Percentiles rank a stretch among this genome's conserved stretches.
phyloP scores from a whole-genome alignment of 177 flowering plant genomes.

The Telopea speciosissima region DNA sequence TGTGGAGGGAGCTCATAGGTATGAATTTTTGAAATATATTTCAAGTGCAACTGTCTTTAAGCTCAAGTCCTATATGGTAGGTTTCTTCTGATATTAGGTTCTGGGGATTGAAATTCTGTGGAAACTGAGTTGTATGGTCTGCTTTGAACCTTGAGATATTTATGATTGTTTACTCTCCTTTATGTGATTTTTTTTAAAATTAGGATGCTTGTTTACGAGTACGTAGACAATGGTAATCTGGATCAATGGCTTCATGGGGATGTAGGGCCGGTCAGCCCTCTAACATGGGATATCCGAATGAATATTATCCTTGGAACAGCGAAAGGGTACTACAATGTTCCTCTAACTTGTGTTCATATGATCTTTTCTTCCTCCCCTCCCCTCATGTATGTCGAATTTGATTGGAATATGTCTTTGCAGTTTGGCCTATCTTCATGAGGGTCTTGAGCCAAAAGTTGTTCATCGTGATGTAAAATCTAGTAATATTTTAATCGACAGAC shows the following conservation, averaged over 20 bases:
- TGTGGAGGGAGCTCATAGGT: conserved; percentile 80
- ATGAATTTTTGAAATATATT: conserved; percentile 6
- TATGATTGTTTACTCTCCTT: not conserved
- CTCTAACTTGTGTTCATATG: not conserved
- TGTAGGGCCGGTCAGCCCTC: conserved; percentile 82
- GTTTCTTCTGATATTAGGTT: not conserved
- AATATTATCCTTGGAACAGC: conserved; percentile 87
- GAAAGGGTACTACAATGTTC: conserved; percentile 51
- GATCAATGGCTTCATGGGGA: conserved; percentile 99
- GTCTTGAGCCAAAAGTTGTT: conserved; percentile 97
- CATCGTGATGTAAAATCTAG: conserved; percentile 91
- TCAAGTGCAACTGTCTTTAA: not conserved
- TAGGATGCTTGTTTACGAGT: conserved; percentile 98
- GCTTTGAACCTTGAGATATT: not conserved
- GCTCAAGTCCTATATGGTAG: not conserved
- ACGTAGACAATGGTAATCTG: conserved; percentile 87
- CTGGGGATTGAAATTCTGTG: not conserved
- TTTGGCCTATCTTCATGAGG: conserved; percentile 96
- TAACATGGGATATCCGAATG: conserved; percentile 92
- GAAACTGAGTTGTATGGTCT: not conserved
- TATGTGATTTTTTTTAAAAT: conserved; percentile 11
- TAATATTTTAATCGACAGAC: conserved; percentile 84
- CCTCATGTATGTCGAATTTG: not conserved
- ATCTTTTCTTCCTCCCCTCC: not conserved
- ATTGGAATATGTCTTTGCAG: conserved; percentile 28